Conservation (phyloP, 164 flowering plant genomes). For the Saururus chinensis region DNA sequence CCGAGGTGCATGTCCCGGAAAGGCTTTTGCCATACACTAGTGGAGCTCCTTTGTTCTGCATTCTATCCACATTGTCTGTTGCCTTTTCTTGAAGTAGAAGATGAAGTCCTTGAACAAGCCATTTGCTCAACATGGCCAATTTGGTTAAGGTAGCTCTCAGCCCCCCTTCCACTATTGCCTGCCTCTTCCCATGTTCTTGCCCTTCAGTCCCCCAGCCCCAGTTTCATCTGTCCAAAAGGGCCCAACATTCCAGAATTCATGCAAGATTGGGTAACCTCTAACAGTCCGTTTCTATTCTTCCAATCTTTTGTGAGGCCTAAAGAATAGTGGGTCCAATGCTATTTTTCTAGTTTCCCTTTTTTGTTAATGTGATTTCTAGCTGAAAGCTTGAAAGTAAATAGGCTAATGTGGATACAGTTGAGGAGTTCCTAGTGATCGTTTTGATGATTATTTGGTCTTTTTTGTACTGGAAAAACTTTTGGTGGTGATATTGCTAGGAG, state of each 20-base stretch:
- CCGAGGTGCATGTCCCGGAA: too few species aligned
- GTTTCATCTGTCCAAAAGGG: not conserved
- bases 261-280: not conserved
- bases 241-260: not conserved
- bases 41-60: not conserved
- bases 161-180: not conserved
- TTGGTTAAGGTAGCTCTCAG: not conserved
- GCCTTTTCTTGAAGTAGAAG: not conserved
- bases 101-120: not conserved
- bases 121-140: not conserved
- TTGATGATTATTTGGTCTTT: not conserved
- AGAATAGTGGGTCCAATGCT: too few species aligned
- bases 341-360: too few species aligned
- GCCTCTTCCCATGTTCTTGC: not conserved
- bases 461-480: not conserved
- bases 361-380: too few species aligned
- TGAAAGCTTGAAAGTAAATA: too few species aligned
- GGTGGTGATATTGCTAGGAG: conserved; percentile 27
- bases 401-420: too few species aligned
- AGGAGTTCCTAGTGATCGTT: too few species aligned
- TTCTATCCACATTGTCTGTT: not conserved
- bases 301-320: too few species aligned
- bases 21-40: not conserved
- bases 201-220: not conserved
- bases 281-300: too few species aligned